These are phyloP conservation scores for Alternaria atra DNA, from an alignment of 2,329 filamentous ascomycete species.

Conservation along the genomic window DNA sequence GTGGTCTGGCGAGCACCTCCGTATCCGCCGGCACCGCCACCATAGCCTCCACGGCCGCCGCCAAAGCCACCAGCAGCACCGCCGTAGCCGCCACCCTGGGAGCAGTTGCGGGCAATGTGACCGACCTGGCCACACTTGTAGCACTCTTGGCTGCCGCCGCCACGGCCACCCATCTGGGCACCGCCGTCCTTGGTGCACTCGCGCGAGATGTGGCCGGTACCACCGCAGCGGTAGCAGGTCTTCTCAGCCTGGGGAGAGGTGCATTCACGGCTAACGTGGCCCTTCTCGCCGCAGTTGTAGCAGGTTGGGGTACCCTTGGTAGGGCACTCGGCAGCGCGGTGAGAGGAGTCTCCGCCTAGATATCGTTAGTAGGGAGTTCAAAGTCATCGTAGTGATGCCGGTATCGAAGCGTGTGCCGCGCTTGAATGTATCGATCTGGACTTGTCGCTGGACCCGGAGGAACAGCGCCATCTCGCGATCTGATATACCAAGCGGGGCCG, in stretches of 20 bases:
- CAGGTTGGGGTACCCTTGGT: constrained; percentile 60
- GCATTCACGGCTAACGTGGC: constrained; percentile 79
- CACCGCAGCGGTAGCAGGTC: constrained; percentile 76
- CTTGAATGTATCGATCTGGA: not conserved
- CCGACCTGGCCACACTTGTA: constrained; percentile 98
- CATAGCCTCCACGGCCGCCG: constrained; percentile 55
- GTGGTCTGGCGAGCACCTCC: constrained; percentile 63
- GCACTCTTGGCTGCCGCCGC: constrained; percentile 70
- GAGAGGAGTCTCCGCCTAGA: constrained; percentile 59
- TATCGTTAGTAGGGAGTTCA: constrained; percentile 21
- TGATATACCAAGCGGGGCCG: constrained; percentile 8
- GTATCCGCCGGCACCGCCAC: constrained; percentile 54
- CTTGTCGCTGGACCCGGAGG: not conserved
- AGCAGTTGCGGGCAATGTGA: constrained; percentile 94
- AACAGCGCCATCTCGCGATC: not conserved
- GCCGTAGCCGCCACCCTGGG: constrained; percentile 63
- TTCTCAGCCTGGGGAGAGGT: constrained; percentile 87
- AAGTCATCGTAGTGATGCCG: not conserved
- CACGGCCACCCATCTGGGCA: constrained; percentile 56
- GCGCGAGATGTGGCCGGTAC: constrained; percentile 88
- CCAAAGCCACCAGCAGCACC: constrained; percentile 57
- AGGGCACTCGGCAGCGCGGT: constrained; percentile 62
- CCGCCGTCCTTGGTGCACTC: constrained; percentile 72
- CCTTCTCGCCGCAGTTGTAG: constrained; percentile 60
- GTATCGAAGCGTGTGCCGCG: not conserved